Conservation (phyloP, 2,329 filamentous ascomycete species). For the Fusarium azukiicola region DNA sequence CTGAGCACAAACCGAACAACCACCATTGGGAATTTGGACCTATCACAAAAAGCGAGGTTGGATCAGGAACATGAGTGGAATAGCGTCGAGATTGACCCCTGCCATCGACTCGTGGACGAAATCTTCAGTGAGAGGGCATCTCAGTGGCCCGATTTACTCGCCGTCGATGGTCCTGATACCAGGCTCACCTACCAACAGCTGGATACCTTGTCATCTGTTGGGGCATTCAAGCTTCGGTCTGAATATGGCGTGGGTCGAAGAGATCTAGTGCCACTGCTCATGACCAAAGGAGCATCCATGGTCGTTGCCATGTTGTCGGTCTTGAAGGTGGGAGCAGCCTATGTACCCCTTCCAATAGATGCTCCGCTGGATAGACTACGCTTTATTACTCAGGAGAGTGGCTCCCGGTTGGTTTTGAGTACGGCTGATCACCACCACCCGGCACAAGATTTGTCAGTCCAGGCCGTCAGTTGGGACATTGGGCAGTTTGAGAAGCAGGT, state of each 20-base stretch:
- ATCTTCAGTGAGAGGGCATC: neutral
- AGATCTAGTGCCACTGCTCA: neutral
- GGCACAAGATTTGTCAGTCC: neutral
- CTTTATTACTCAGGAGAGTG: neutral
- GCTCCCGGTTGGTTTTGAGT: neutral
- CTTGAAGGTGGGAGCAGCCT: slow-evolving; percentile 2
- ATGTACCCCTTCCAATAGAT: neutral
- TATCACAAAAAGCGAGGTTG: neutral
- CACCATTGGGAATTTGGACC: neutral
- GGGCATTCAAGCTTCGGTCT: neutral
- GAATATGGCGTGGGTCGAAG: neutral
- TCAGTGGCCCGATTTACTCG: neutral
- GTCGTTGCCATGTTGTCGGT: neutral
- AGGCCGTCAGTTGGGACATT: neutral
- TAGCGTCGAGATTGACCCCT: neutral
- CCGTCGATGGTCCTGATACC: neutral
- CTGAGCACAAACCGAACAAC: neutral
- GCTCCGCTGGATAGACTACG: neutral
- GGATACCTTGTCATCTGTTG: neutral
- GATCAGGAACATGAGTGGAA: neutral
- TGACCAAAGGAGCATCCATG: neutral
- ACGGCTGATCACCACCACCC: neutral
- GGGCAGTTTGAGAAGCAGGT: neutral
- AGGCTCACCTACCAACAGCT: neutral
- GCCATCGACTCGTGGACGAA: neutral